Evolutionary conservation across 2,329 filamentous ascomycete species (phyloP).

Genomic region (Colletotrichum orchidophilum): DNA sequence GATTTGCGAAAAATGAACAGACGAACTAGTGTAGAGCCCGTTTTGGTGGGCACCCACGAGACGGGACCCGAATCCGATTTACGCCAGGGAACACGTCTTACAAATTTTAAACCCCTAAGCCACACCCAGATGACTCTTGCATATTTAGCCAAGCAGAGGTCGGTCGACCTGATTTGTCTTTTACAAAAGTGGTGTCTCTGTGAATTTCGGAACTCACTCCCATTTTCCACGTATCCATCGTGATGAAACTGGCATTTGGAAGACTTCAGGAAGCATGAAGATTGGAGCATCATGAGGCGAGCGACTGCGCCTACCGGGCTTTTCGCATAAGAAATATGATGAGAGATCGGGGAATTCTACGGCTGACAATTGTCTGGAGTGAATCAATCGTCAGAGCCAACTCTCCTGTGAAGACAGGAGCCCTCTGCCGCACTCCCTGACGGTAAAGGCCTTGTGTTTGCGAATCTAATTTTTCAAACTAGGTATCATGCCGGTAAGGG

Average conservation of each 20-base stretch:
- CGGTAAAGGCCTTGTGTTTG: not conserved
- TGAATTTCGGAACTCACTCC: too few species aligned
- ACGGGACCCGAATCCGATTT: not conserved
- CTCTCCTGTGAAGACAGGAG: not conserved
- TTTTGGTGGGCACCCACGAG: not conserved
- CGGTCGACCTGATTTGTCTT: not conserved
- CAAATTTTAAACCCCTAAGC: conserved; percentile 16
- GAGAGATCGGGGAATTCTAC: not conserved
- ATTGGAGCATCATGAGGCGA: not conserved
- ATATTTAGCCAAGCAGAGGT: not conserved
- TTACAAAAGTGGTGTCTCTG: not conserved
- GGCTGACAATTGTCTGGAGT: not conserved
- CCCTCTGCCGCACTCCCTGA: not conserved
- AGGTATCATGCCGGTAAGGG: too few species aligned
- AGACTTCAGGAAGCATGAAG: not conserved
- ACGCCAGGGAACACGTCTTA: conserved; percentile 19
- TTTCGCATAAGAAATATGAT: not conserved
- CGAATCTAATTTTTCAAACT: too few species aligned
- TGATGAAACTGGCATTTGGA: not conserved
- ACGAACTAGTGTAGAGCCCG: conserved; percentile 8
- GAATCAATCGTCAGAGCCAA: not conserved
- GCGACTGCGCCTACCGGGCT: too few species aligned
- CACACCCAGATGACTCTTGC: not conserved
- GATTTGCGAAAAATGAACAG: conserved; percentile 12
- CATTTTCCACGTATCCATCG: not conserved